Evolutionary conservation across 2,329 filamentous ascomycete species (phyloP), one percentile per base, ranked within the genome.

Genomic region (Boeremia exigua): DNA sequence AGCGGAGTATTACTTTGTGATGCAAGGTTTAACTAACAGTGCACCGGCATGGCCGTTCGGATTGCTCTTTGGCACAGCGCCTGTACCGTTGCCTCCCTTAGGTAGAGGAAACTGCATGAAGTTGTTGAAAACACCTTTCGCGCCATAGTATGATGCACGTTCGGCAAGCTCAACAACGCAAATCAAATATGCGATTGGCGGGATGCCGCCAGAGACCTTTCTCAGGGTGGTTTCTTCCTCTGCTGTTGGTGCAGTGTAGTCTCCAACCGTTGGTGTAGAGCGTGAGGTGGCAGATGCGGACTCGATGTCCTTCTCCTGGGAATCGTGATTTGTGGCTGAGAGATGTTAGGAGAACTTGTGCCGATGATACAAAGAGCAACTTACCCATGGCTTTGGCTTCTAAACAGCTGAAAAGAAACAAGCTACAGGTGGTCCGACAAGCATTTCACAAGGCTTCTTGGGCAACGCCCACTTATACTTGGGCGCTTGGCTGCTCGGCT

Each of bases 71-170:
- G 70, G 58, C 15, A 69, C 68, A 27, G 73, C 73, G 37, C 74
- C 74, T 25, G 69, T 65, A 23, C 72, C 74, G 48, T 73, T 72
- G 1, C 74, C 72, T 7, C 72, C 74, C 12, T 56, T 33, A 2
- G 86, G 86, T 4, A 89, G 68, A 3, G 83, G 81, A 9, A 83
- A 82, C 62, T 88, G 83, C 65, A 89, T 81, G 63, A 82, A 89
- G 68, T 89, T 89, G 59, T 78, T 79, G 68, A 86, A 86, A 7
- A 83, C 73, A 0, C 80, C 81, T 58, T 82, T 78, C 6, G 81
- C 77, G 57, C 84, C 85, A 65, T 86, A 86, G 76, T 84, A 87
- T 0, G 84, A 86, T 2, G 84, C 84, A 50, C 85, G 77, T 66
- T 88, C 85, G 50, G 82, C 83, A 56, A 87, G 83, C 60, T 87